A percentile compares a stretch with the other conserved stretches of the same genome.
Conservation (phyloP, 2,329 filamentous ascomycete species). For the Ampelomyces quisqualis region DNA sequence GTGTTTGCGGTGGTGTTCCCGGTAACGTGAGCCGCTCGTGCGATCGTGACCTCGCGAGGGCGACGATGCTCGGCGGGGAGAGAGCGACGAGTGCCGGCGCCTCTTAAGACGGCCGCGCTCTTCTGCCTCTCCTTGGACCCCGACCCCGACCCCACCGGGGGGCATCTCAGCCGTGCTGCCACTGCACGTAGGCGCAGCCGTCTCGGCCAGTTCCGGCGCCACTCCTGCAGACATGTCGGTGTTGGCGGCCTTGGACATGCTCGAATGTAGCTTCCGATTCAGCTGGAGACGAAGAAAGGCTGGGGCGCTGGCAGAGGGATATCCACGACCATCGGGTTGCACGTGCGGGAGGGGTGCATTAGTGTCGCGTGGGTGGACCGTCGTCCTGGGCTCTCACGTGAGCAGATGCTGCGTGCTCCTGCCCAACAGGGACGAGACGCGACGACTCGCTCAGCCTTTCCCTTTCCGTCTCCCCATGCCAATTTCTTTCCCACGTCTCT, state of each 20-base stretch:
- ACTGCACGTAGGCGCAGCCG: slow-evolving; percentile 30
- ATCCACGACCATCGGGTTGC: slow-evolving; percentile 6
- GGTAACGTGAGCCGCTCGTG: slow-evolving; percentile 32
- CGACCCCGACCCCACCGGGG: slow-evolving; percentile 46
- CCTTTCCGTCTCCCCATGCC: too few relatives aligned
- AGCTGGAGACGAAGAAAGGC: slow-evolving; percentile 11
- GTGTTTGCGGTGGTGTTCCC: slow-evolving; percentile 37
- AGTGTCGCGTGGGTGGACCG: slow-evolving; percentile 15
- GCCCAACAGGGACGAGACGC: too few relatives aligned
- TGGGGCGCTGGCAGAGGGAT: neutral
- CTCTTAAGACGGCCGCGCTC: slow-evolving; percentile 39
- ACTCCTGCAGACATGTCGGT: slow-evolving; percentile 2
- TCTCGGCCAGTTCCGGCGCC: slow-evolving; percentile 4
- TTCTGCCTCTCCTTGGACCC: too few relatives aligned
- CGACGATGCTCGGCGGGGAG: slow-evolving; percentile 32
- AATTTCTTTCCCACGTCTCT: too few relatives aligned
- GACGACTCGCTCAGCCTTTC: too few relatives aligned
- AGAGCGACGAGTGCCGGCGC: slow-evolving; percentile 32
- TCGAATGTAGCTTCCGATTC: slow-evolving; percentile 7
- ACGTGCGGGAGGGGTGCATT: slow-evolving; percentile 20
- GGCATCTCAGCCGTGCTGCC: slow-evolving; percentile 47
- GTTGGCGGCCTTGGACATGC: neutral
- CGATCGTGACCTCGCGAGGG: slow-evolving; percentile 40
- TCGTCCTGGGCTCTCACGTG: slow-evolving; percentile 17
- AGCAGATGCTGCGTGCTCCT: slow-evolving; percentile 11